These are phyloP conservation scores for Aspergillus alliaceus DNA, from an alignment of 2,329 filamentous ascomycete genomes.

Conservation along the genomic window DNA sequence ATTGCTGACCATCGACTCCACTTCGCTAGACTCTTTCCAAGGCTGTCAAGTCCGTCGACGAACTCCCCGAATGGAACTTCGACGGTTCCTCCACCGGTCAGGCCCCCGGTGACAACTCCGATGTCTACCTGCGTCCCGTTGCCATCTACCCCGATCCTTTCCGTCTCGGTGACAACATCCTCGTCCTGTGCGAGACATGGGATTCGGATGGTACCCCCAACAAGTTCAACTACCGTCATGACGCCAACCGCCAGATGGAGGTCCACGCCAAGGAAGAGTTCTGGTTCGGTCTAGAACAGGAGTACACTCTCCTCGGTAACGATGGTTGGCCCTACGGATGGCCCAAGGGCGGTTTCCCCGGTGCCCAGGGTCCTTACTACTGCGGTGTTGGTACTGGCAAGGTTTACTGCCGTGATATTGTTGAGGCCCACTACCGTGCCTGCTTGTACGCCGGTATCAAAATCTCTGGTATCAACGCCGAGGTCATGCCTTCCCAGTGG, in stretches of 20 bases:
- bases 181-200: slow-evolving; percentile 94
- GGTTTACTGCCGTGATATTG: slow-evolving; percentile 96
- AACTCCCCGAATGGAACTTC: slow-evolving; percentile 78
- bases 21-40: slow-evolving; percentile 60
- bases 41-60: slow-evolving; percentile 57
- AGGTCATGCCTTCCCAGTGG: slow-evolving; percentile 98
- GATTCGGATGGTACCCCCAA: slow-evolving; percentile 92
- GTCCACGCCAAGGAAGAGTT: slow-evolving; percentile 77
- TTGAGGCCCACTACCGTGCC: slow-evolving; percentile 90
- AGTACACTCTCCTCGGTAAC: slow-evolving; percentile 89
- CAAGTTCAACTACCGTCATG: slow-evolving; percentile 97
- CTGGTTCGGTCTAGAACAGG: slow-evolving; percentile 98
- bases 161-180: slow-evolving; percentile 84
- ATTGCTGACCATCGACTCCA: background rate
- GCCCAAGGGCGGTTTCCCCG: slow-evolving; percentile 84
- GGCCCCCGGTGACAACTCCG: slow-evolving; percentile 91
- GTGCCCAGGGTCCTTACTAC: slow-evolving; percentile 93
- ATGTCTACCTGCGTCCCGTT: slow-evolving; percentile 91
- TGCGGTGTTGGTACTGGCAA: slow-evolving; percentile 96
- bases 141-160: slow-evolving; percentile 91
- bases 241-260: slow-evolving; percentile 87
- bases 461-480: slow-evolving; percentile 97
- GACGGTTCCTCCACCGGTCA: slow-evolving; percentile 90
- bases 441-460: slow-evolving; percentile 86
- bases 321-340: slow-evolving; percentile 90